Base-by-base conservation (phyloP, 495 filamentous ascomycete genomes). In the Daldinia caldariorum region DNA sequence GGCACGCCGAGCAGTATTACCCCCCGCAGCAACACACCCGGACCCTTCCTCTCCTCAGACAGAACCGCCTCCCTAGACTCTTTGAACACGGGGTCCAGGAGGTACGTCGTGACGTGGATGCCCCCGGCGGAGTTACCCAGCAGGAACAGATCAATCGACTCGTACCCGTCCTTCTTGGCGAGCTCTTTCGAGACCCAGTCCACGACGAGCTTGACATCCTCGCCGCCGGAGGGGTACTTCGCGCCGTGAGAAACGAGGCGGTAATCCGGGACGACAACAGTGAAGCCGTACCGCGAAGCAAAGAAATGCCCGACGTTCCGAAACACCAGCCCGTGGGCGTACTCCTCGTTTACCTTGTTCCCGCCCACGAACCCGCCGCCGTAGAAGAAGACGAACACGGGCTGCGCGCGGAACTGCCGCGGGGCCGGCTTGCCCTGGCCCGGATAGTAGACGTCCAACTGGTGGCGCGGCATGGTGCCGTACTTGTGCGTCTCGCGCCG, bases 101-200 rank as follows among this genome's bases (percentile, higher is more conserved):
- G 57, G 37, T 77, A 83, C 0, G 81, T 83, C 0, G 75, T 45
- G 9, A 74, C 45, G 61, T 83, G 81, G 5, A 80, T 77, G 14
- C 81, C 81, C 16, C 81, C 81, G 0, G 81, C 81, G 14, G 80
- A 82, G 62, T 84, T 83, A 0, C 82, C 82, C 53, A 82, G 57
- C 6, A 84, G 39, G 55, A 78, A 77, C 8, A 84, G 53, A 61
- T 83, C 76, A 37, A 78, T 71, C 10, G 64, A 74, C 18, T 71
- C 64, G 41, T 74, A 72, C 1, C 67, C 70, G 2, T 63, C 61
- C 37, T 74, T 53, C 50, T 58, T 55, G 13, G 73, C 50, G 22
- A 74, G 58, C 13, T 49, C 58, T 8, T 45, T 59, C 57, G 63
- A 66, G 31, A 79, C 18, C 80, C 80, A 84, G 18, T 81, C 76